A percentile compares a stretch with the other conserved stretches of the same genome.
phyloP scores from a whole-genome alignment of 345 rosid genomes.

The Toxicodendron radicans region DNA sequence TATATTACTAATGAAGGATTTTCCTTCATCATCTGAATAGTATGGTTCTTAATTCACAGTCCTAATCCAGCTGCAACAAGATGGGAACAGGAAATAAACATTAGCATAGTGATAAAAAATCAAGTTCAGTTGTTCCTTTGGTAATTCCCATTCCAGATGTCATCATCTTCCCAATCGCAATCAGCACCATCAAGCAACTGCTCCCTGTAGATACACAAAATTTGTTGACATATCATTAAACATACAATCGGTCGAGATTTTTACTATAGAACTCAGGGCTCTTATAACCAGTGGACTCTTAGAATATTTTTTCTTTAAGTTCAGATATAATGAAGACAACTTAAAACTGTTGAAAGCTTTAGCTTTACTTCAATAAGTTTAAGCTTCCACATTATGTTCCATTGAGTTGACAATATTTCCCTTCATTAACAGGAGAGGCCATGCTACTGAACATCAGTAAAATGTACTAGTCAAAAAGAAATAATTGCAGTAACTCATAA shows the following conservation, averaged over 20 bases:
- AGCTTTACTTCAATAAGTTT: neutral
- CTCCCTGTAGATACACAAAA: conserved; percentile 58
- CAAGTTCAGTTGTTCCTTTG: conserved; percentile 5
- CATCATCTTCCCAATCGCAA: conserved; percentile 40
- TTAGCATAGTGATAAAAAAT: neutral
- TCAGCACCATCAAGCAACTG: conserved; percentile 49
- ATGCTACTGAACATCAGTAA: neutral
- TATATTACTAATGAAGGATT: conserved; percentile 1
- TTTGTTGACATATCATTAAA: neutral
- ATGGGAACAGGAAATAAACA: neutral
- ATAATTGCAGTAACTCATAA: neutral
- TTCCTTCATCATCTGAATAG: neutral
- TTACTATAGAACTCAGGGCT: neutral
- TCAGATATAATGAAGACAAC: neutral
- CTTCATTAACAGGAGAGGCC: neutral
- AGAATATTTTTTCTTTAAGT: neutral
- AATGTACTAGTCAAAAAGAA: neutral
- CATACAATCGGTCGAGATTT: too few species aligned
- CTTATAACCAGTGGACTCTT: neutral
- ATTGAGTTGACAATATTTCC: neutral
- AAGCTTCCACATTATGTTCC: neutral
- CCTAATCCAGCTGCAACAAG: conserved; percentile 4
- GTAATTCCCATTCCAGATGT: conserved; percentile 12
- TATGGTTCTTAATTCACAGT: conserved; percentile 10
- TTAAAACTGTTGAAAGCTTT: neutral